Evolutionary conservation across 768 basidiomycete genomes (phyloP).

Genomic region (Suillus fuscotomentosus): DNA sequence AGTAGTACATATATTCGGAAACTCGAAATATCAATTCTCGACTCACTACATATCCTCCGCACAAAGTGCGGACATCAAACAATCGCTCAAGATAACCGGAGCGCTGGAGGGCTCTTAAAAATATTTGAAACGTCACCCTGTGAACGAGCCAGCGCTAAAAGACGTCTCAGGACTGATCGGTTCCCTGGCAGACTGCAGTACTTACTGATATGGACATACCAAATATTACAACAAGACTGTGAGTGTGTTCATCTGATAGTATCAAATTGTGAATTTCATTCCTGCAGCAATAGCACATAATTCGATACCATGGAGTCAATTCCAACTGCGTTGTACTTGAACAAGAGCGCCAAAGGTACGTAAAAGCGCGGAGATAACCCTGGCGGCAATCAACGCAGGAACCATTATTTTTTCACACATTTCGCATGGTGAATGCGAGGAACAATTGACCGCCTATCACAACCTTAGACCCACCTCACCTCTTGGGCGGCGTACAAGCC

Average conservation of each 20-base stretch:
- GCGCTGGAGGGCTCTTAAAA: neutral
- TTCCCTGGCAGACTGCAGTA: no score
- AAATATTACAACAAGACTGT: neutral
- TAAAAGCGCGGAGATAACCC: constrained; percentile 31
- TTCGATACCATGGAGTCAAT: no score
- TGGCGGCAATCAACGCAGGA: constrained; percentile 47
- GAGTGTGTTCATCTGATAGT: neutral
- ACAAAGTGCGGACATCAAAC: neutral
- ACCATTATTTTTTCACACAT: constrained; percentile 31
- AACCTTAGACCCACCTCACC: constrained; percentile 28
- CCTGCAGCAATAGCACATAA: neutral
- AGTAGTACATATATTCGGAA: neutral
- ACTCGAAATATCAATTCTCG: neutral
- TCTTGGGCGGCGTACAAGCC: constrained; percentile 37
- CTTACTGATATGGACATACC: no score
- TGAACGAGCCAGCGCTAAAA: neutral
- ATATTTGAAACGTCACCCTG: neutral
- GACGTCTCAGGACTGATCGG: no score
- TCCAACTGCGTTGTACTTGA: neutral
- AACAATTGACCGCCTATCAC: constrained; percentile 50
- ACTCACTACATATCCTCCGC: neutral
- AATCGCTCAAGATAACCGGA: neutral
- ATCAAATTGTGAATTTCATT: neutral
- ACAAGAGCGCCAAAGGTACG: neutral
- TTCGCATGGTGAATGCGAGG: constrained; percentile 30